These are phyloP conservation scores for Cadophora gregata DNA, from an alignment of 2,329 filamentous ascomycete species.

Conservation along the genomic window DNA sequence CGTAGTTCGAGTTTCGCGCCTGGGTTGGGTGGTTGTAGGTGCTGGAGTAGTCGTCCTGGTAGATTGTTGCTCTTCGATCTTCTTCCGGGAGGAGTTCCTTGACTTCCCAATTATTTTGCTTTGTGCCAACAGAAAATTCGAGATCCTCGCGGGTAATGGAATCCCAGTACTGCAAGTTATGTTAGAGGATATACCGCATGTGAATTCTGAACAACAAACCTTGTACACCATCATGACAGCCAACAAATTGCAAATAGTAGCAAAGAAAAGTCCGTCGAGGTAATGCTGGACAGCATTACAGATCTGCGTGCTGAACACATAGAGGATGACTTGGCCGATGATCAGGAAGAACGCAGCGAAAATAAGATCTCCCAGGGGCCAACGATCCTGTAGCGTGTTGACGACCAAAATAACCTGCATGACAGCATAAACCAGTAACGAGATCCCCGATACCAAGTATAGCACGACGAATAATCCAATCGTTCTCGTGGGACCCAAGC, in stretches of 20 bases:
- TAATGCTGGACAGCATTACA: conserved; percentile 89
- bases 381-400: conserved; percentile 91
- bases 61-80: conserved; percentile 42
- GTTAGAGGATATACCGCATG: conserved; percentile 21
- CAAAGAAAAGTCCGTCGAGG: conserved; percentile 91
- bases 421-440: conserved; percentile 81
- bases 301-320: conserved; percentile 85
- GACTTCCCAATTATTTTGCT: conserved; percentile 97
- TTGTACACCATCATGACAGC: conserved; percentile 99
- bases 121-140: conserved; percentile 94
- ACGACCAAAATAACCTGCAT: conserved; percentile 89
- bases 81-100: conserved; percentile 72
- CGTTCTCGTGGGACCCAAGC: conserved; percentile 83
- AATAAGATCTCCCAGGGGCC: conserved; percentile 89
- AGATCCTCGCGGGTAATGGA: conserved; percentile 98
- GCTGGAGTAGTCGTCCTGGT: conserved; percentile 43
- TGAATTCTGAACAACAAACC: conserved; percentile 53
- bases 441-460: conserved; percentile 89
- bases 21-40: conserved; percentile 33
- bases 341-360: conserved; percentile 94
- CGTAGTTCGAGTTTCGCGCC: conserved; percentile 44
- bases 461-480: conserved; percentile 89
- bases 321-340: conserved; percentile 89
- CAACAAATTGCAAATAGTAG: conserved; percentile 89
- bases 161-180: conserved; percentile 82